These are phyloP conservation scores for Poa annua DNA, from an alignment of 176 grass and related monocot genomes.

Conservation along the genomic window DNA sequence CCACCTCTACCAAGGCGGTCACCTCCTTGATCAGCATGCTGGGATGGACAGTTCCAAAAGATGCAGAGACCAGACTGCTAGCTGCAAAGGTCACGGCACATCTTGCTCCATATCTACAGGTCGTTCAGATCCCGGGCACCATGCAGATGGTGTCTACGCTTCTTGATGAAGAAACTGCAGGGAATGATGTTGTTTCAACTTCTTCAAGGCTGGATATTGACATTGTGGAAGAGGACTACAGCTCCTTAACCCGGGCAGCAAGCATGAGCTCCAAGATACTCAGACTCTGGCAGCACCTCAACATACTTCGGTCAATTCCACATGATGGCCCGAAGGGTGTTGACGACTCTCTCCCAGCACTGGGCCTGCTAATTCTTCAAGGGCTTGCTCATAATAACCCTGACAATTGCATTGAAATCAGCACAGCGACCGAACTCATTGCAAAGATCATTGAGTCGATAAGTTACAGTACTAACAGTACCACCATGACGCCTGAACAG, in stretches of 20 bases:
- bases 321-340: too few species aligned
- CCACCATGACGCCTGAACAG: background rate
- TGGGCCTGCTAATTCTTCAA: slow-evolving; percentile 13
- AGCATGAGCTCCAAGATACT: too few species aligned
- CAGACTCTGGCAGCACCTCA: too few species aligned
- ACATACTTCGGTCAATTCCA: too few species aligned
- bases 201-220: too few species aligned
- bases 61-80: background rate
- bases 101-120: background rate
- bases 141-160: background rate
- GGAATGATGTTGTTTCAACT: too few species aligned
- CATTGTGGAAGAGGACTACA: too few species aligned
- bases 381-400: background rate
- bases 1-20: background rate
- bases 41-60: background rate
- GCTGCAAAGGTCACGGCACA: background rate
- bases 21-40: background rate
- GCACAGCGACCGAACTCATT: background rate
- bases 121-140: background rate
- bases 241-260: too few species aligned
- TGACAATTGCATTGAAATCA: slow-evolving; percentile 16
- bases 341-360: slow-evolving; percentile 2
- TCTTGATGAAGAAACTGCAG: background rate
- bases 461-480: background rate
- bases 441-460: slow-evolving; percentile 26